Evolutionary conservation across 805 yeast genomes (phyloP).

Genomic region (Candida sanyiensis): DNA sequence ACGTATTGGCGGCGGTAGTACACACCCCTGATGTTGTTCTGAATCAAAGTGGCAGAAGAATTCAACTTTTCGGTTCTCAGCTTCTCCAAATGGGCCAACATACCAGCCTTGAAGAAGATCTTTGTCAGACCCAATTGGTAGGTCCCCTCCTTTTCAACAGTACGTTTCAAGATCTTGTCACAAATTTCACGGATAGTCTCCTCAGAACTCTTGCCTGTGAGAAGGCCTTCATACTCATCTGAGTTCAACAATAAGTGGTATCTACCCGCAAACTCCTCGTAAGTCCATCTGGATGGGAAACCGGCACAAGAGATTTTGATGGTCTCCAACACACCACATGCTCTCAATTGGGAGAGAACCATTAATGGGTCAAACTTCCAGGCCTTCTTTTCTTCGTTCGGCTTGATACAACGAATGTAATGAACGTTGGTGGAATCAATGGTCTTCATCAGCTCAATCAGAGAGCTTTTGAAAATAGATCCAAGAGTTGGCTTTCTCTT

Average conservation of each 20-base stretch:
- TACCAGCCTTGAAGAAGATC: slow-evolving; percentile 94
- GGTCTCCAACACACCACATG: slow-evolving; percentile 98
- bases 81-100: slow-evolving; percentile 87
- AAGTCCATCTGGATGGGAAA: slow-evolving; percentile 94
- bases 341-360: slow-evolving; percentile 93
- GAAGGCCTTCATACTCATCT: slow-evolving; percentile 55
- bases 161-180: slow-evolving; percentile 54
- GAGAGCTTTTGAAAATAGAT: slow-evolving; percentile 85
- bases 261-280: slow-evolving; percentile 85
- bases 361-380: slow-evolving; percentile 94
- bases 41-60: slow-evolving; percentile 76
- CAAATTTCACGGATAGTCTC: slow-evolving; percentile 61
- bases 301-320: slow-evolving; percentile 97
- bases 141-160: slow-evolving; percentile 60
- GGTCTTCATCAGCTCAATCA: slow-evolving; percentile 88
- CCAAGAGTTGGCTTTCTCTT: slow-evolving; percentile 89
- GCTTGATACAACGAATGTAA: slow-evolving; percentile 95
- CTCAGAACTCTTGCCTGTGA: slow-evolving; percentile 45
- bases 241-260: slow-evolving; percentile 81
- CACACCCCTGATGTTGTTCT: slow-evolving; percentile 68
- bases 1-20: slow-evolving; percentile 57
- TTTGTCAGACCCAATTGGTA: slow-evolving; percentile 91
- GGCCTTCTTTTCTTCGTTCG: slow-evolving; percentile 88
- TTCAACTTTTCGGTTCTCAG: slow-evolving; percentile 73
- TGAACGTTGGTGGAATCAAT: slow-evolving; percentile 94